These are phyloP conservation scores for Beauveria brongniartii DNA, from an alignment of 2,329 filamentous ascomycete genomes.

Conservation along the genomic window DNA sequence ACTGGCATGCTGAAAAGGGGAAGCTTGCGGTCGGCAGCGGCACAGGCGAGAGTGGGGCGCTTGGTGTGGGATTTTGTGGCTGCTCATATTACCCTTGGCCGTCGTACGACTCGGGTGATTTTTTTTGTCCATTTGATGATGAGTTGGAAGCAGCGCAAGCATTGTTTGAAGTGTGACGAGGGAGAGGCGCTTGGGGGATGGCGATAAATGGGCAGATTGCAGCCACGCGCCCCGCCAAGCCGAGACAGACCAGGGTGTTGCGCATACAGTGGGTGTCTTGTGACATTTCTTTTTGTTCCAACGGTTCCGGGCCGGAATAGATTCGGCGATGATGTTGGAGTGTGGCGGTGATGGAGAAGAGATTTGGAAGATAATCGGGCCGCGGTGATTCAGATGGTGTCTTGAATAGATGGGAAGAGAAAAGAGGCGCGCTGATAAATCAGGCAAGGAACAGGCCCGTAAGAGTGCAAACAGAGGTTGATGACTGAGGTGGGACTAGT, in stretches of 20 bases:
- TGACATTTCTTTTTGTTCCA: not conserved
- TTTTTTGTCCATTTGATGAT: not conserved
- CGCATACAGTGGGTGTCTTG: conserved; percentile 1
- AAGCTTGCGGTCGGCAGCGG: not conserved
- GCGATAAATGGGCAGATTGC: conserved; percentile 1
- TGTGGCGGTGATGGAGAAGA: not conserved
- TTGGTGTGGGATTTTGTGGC: not conserved
- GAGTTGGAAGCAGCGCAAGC: not conserved
- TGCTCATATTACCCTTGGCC: not conserved
- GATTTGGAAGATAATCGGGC: not conserved
- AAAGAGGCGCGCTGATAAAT: not conserved
- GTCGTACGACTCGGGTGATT: not conserved
- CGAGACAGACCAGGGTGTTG: not conserved
- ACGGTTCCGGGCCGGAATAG: not conserved
- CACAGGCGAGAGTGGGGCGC: not conserved
- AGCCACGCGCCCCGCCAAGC: not conserved
- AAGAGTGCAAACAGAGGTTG: not conserved
- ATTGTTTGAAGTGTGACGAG: not conserved
- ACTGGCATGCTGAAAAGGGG: not conserved
- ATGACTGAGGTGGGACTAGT: too few relatives aligned
- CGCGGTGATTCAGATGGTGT: not conserved
- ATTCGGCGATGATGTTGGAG: not conserved
- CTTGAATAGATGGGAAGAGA: not conserved
- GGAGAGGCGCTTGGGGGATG: not conserved
- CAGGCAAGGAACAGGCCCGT: not conserved